These are phyloP conservation scores for Penicillium atrosanguineum DNA, from an alignment of 495 filamentous ascomycete genomes.

Conservation along the genomic window DNA sequence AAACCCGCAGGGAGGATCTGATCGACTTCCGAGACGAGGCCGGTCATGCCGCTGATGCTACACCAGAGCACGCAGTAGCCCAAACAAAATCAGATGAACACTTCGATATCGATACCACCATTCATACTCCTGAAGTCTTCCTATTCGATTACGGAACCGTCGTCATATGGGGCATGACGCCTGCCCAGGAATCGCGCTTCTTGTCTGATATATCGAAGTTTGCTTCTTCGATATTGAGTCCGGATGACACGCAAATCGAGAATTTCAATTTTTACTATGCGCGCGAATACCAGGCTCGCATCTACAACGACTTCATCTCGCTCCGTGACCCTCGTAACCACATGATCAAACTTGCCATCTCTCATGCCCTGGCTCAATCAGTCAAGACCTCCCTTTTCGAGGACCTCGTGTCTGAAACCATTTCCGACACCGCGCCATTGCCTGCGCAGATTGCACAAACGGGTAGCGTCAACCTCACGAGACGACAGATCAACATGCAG, in stretches of 20 bases:
- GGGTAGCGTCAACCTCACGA: conserved; percentile 80
- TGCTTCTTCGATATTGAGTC: conserved; percentile 80
- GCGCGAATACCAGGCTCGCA: conserved; percentile 90
- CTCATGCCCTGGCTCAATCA: conserved; percentile 88
- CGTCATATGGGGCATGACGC: conserved; percentile 99
- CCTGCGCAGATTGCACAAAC: conserved; percentile 87
- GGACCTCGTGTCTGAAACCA: conserved; percentile 89
- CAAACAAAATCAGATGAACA: conserved; percentile 24
- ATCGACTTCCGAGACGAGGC: conserved; percentile 49
- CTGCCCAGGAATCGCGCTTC: conserved; percentile 79
- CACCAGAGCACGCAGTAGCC: conserved; percentile 25
- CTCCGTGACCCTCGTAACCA: conserved; percentile 89
- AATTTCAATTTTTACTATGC: conserved; percentile 99
- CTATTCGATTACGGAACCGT: conserved; percentile 98
- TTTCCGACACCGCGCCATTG: conserved; percentile 83
- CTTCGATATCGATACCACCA: conserved; percentile 56
- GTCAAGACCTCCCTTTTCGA: conserved; percentile 98
- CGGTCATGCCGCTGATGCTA: conserved; percentile 25
- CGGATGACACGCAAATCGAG: conserved; percentile 89
- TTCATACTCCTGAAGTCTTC: conserved; percentile 91
- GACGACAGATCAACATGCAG: conserved; percentile 93
- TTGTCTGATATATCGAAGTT: conserved; percentile 95
- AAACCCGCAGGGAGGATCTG: conserved; percentile 49
- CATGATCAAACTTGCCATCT: conserved; percentile 97
- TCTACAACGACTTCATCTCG: conserved; percentile 99